Conservation (phyloP, 1,139 yeast species). For the Pichia sp. region DNA sequence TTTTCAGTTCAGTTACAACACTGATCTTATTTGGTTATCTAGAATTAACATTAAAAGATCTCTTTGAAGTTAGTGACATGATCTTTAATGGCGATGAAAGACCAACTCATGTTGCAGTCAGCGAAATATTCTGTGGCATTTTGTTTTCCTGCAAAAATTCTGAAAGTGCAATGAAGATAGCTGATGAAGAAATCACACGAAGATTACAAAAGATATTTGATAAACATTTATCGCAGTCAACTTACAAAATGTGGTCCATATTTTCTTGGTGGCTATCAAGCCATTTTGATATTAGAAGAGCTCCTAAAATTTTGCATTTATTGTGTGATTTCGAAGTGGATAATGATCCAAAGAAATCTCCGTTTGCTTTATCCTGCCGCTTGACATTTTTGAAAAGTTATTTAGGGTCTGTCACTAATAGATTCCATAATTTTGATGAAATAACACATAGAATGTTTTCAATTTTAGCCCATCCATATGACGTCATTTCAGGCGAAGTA, state of each 20-base stretch:
- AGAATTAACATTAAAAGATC: slow-evolving; percentile 37
- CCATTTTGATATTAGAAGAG: slow-evolving; percentile 61
- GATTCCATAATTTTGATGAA: slow-evolving; percentile 45
- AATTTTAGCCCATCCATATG: slow-evolving; percentile 60
- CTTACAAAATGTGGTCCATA: slow-evolving; percentile 68
- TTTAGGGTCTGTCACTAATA: slow-evolving; percentile 53
- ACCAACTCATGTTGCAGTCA: slow-evolving; percentile 54
- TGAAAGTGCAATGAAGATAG: slow-evolving; percentile 26
- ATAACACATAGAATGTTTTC: slow-evolving; percentile 43
- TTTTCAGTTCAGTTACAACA: slow-evolving; percentile 41
- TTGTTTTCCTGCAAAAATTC: slow-evolving; percentile 41
- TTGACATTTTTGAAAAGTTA: slow-evolving; percentile 52
- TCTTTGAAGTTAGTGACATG: slow-evolving; percentile 45
- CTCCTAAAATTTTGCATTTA: slow-evolving; percentile 45
- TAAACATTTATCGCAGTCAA: slow-evolving; percentile 70
- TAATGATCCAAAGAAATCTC: slow-evolving; percentile 46
- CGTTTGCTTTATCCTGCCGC: slow-evolving; percentile 62
- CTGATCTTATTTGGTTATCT: slow-evolving; percentile 42
- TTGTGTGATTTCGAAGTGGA: slow-evolving; percentile 43
- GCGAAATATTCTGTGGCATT: slow-evolving; percentile 58
- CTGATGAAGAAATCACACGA: slow-evolving; percentile 43
- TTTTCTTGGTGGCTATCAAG: slow-evolving; percentile 72
- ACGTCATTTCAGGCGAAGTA: slow-evolving; percentile 65
- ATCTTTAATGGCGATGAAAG: slow-evolving; percentile 57
- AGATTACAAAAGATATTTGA: slow-evolving; percentile 45